Conservation (phyloP, 306 rosid species). For the Delonix regia region DNA sequence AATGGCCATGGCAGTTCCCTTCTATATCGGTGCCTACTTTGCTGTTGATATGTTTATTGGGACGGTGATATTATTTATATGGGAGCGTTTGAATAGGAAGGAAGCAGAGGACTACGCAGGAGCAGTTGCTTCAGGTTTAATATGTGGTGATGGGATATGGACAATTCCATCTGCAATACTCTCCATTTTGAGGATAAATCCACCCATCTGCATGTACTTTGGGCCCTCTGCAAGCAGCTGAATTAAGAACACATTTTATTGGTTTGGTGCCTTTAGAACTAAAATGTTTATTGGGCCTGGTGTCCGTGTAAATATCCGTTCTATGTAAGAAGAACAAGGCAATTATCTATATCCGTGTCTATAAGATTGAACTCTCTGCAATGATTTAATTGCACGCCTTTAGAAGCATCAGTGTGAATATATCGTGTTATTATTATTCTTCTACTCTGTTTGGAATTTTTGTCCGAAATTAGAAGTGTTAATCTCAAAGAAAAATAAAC, state of each 20-base stretch:
- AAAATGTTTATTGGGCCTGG: neutral
- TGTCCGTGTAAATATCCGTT: neutral
- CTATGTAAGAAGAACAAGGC: neutral
- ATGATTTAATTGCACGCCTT: neutral
- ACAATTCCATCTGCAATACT: conserved; percentile 92
- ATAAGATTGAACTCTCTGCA: neutral
- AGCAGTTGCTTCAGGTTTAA: conserved; percentile 95
- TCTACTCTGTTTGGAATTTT: no score
- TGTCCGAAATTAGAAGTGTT: no score
- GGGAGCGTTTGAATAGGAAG: conserved; percentile 81
- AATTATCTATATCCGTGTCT: neutral
- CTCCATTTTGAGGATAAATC: conserved; percentile 77
- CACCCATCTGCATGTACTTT: conserved; percentile 95
- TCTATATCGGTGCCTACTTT: conserved; percentile 90
- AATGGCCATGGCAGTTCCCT: conserved; percentile 97
- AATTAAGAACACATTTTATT: neutral
- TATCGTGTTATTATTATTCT: no score
- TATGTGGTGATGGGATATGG: conserved; percentile 98
- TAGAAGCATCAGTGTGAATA: neutral
- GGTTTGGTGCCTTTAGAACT: neutral
- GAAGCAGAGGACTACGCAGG: conserved; percentile 84
- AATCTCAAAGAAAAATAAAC: no score
- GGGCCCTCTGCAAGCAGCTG: conserved; percentile 30
- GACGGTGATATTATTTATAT: conserved; percentile 72
- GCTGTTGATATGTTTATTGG: conserved; percentile 92